These are phyloP conservation scores for Nepenthes alata DNA, from an alignment of 179 eudicot species.

Conservation along the genomic window DNA sequence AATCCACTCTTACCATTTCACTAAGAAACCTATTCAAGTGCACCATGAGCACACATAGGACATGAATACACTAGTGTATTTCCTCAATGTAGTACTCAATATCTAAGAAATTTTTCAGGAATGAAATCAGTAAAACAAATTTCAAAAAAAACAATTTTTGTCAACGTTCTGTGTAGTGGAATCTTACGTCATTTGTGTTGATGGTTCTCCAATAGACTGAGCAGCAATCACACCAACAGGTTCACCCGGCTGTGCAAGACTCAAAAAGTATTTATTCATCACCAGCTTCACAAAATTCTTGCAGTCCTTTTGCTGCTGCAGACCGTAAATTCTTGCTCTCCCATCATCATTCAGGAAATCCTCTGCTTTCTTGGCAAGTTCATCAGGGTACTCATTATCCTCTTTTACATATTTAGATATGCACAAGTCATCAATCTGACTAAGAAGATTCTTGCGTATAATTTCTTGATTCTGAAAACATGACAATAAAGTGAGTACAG, in stretches of 20 bases:
- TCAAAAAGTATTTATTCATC: conserved; percentile 58
- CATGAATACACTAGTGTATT: no score
- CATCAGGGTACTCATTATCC: conserved; percentile 48
- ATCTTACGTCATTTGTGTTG: conserved; percentile 98
- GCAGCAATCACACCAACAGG: conserved; percentile 99
- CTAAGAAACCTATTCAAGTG: no score
- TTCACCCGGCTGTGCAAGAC: conserved; percentile 95
- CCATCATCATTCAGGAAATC: conserved; percentile 21
- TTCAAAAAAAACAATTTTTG: no score
- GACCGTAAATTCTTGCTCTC: conserved; percentile 12
- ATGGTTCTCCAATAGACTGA: conserved; percentile 96
- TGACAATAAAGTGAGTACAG: background rate
- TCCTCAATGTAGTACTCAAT: no score
- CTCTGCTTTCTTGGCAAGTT: conserved; percentile 42
- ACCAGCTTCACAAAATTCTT: conserved; percentile 47
- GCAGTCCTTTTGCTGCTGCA: conserved; percentile 18
- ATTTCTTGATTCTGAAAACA: conserved; percentile 57
- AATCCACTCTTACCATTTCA: no score
- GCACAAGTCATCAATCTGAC: conserved; percentile 29
- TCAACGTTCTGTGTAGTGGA: background rate
- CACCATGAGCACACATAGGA: no score
- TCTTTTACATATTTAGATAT: conserved; percentile 36
- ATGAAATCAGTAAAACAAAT: background rate
- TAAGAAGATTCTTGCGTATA: conserved; percentile 35
- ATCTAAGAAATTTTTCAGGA: background rate